Percentiles rank a stretch among this genome's conserved stretches.
phyloP scores from a whole-genome alignment of 257 asterid species.

The Fraxinus quadrangulata region DNA sequence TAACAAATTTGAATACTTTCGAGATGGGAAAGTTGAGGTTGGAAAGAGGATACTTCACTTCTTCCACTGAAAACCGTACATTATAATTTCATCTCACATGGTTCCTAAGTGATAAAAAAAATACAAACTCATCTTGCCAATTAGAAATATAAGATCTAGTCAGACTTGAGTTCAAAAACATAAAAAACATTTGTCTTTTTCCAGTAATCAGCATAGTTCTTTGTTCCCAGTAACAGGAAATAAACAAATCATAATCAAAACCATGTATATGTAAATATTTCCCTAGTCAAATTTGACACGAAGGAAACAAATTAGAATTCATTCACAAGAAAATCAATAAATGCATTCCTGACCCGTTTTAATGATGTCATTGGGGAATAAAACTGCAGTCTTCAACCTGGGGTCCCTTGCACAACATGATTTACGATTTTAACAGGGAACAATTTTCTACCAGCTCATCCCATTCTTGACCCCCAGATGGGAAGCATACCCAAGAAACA shows the following conservation, averaged over 20 bases:
- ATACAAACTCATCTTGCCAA: neutral
- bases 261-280: neutral
- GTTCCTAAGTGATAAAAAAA: neutral
- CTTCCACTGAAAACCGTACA: neutral
- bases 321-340: neutral
- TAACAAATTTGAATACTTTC: too few species aligned
- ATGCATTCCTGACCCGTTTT: neutral
- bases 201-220: neutral
- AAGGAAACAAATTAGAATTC: neutral
- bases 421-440: neutral
- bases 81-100: neutral
- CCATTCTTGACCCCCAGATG: neutral
- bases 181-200: neutral
- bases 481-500: neutral
- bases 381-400: neutral
- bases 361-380: neutral
- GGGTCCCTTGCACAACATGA: neutral
- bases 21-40: too few species aligned
- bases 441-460: neutral
- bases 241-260: neutral
- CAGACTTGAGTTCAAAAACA: neutral
- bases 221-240: neutral
- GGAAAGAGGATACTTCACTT: too few species aligned
- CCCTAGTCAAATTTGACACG: neutral
- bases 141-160: neutral